phyloP scores from a whole-genome alignment of 441 rosid species.

The Populus hybrid region DNA sequence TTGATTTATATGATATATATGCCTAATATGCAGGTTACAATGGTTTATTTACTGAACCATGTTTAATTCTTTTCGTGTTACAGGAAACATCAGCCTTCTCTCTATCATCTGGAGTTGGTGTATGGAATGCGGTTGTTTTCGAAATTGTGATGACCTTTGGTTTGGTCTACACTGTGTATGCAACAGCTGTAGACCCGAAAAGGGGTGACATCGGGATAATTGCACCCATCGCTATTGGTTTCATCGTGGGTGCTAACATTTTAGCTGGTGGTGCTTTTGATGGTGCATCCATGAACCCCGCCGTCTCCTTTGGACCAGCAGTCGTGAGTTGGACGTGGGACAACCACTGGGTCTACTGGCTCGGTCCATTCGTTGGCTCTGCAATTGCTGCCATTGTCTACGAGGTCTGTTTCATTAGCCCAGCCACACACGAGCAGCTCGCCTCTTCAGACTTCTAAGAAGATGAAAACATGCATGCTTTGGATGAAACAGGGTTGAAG shows the following conservation, averaged over 20 bases:
- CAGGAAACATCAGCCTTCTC: slow-evolving; percentile 63
- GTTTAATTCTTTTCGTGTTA: background rate
- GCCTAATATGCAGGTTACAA: background rate
- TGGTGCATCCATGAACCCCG: slow-evolving; percentile 93
- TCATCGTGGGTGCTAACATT: slow-evolving; percentile 84
- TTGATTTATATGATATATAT: too few species aligned
- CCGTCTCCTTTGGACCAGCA: slow-evolving; percentile 82
- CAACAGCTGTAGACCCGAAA: slow-evolving; percentile 79
- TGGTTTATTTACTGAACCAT: background rate
- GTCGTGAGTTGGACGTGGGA: slow-evolving; percentile 81
- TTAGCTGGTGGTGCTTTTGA: slow-evolving; percentile 82
- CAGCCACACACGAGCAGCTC: slow-evolving; percentile 46
- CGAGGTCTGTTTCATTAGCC: slow-evolving; percentile 56
- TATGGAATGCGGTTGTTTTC: slow-evolving; percentile 66
- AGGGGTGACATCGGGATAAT: slow-evolving; percentile 58
- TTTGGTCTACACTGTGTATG: slow-evolving; percentile 75
- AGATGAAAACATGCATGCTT: background rate
- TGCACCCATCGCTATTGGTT: slow-evolving; percentile 86
- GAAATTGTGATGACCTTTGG: slow-evolving; percentile 93
- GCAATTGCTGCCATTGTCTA: slow-evolving; percentile 71
- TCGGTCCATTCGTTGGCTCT: slow-evolving; percentile 71
- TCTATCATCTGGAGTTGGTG: slow-evolving; percentile 64
- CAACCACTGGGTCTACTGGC: slow-evolving; percentile 92
- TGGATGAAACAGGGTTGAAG: slow-evolving; percentile 10
- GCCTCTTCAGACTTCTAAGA: slow-evolving; percentile 54